Evolutionary conservation across 768 basidiomycete genomes (phyloP), one percentile per base, ranked within the genome.

Genomic region (Boletus bicolor): DNA sequence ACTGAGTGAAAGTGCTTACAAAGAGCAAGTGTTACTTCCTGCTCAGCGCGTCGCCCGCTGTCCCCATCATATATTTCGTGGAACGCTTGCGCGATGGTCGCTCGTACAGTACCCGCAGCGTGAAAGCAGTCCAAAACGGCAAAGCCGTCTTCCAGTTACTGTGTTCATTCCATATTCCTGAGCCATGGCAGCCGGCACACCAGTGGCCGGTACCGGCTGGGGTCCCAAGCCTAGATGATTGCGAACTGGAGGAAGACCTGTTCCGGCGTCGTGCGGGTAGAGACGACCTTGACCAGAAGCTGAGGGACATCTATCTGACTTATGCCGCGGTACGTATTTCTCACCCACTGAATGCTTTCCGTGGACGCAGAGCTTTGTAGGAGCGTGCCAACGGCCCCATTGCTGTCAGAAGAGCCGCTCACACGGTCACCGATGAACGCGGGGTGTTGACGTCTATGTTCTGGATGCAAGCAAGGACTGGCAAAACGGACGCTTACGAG

Each of bases 161-260:
- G 56, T 92, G 89, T 68, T 93, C 91, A 5, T 93, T 91, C 77
- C 89, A 93, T 58, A 78, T 76, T 49, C 87, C 88, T 4, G 91
- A 93, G 65, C 82, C 83, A 10, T 83, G 82, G 80, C 89, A 91
- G 64, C 88, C 84, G 1, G 67, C 74, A 9, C 77, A 85, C 61
- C 86, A 89, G 55, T 86, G 82, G 80, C 71, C 81, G 4, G 85
- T 88, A 79, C 90, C 90, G 0, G 75, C 78, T 17, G 81, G 58
- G 8, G 58, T 76, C 8, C 75, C 78, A 5, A 64, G 60, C 17
- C 85, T 89, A 0, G 87, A 90, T 34, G 73, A 84, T 19, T 89
- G 87, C 63, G 79, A 80, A 51, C 72, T 82, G 21, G 82, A 85
- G 50, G 84, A 87, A 62, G 75, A 74, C 39, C 45, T 65, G 44